Conservation (phyloP, 805 yeast species). For the Ogataea degrootiae region DNA sequence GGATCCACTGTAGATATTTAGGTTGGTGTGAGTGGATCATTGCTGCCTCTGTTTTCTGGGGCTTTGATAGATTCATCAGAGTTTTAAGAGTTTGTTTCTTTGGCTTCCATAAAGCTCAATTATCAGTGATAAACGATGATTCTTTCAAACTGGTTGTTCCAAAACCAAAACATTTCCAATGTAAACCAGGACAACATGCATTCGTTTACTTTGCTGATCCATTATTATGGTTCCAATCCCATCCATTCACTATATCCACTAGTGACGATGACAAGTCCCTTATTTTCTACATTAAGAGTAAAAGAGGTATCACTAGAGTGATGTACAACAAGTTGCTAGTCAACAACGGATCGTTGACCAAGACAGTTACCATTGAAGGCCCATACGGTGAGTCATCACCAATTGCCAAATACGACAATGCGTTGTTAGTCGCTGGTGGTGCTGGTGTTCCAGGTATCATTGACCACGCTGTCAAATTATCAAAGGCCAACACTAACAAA, state of each 20-base stretch:
- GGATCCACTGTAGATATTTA: too few species aligned
- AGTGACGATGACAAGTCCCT: conserved; percentile 32
- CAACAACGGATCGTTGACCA: conserved; percentile 27
- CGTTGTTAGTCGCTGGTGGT: conserved; percentile 64
- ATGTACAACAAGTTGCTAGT: conserved; percentile 29
- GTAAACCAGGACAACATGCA: conserved; percentile 52
- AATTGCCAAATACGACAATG: conserved; percentile 42
- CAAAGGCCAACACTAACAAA: conserved; percentile 21
- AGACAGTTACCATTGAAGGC: conserved; percentile 51
- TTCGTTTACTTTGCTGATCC: conserved; percentile 52
- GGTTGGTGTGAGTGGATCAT: too few species aligned
- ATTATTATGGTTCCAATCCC: conserved; percentile 60
- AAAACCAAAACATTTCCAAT: conserved; percentile 45
- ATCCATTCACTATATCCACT: conserved; percentile 56
- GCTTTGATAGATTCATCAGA: too few species aligned
- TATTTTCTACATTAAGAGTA: conserved; percentile 39
- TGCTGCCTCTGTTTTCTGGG: too few species aligned
- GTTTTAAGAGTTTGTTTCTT: conserved; percentile 14
- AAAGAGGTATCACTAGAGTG: conserved; percentile 49
- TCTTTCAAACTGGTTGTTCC: conserved; percentile 43
- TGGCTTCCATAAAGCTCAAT: conserved; percentile 21
- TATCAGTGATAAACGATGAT: conserved; percentile 21
- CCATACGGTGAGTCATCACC: conserved; percentile 60
- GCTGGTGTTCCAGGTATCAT: conserved; percentile 59
- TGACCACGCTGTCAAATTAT: conserved; percentile 32